Evolutionary conservation across 1,139 yeast genomes (phyloP).

Genomic region (Lodderomyces orthopsilosis): DNA sequence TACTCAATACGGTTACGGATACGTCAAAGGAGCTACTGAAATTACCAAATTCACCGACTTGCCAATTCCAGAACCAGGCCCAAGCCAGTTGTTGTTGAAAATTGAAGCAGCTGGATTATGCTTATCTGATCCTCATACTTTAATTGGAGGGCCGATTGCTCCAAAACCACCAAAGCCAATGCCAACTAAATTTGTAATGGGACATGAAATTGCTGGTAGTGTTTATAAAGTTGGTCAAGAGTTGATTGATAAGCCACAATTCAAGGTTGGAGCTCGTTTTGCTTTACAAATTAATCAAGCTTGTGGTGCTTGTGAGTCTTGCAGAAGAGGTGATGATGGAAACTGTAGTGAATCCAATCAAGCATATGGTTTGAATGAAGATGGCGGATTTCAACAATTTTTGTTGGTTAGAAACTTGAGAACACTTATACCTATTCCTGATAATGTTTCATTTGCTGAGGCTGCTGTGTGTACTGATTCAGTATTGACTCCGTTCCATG

Average conservation of each 20-base stretch:
- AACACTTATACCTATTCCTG: constrained; percentile 45
- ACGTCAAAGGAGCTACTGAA: constrained; percentile 18
- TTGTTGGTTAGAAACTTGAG: constrained; percentile 35
- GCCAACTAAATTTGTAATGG: constrained; percentile 44
- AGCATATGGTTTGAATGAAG: constrained; percentile 43
- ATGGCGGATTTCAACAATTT: constrained; percentile 54
- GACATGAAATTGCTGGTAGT: constrained; percentile 57
- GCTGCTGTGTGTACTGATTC: constrained; percentile 54
- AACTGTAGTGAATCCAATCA: constrained; percentile 24
- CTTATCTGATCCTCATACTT: constrained; percentile 48
- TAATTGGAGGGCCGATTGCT: constrained; percentile 24
- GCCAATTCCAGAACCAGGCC: constrained; percentile 39
- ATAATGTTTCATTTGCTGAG: constrained; percentile 39
- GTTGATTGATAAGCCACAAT: constrained; percentile 25
- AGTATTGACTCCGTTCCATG: constrained; percentile 52
- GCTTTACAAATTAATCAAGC: constrained; percentile 36
- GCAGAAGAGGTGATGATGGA: constrained; percentile 45
- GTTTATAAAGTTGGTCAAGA: constrained; percentile 40
- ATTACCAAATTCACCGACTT: constrained; percentile 24
- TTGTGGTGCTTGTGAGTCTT: constrained; percentile 44
- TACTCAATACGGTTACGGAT: constrained; percentile 25
- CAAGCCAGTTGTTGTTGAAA: constrained; percentile 40
- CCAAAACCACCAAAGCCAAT: constrained; percentile 17
- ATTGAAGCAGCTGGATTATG: constrained; percentile 55
- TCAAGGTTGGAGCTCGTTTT: constrained; percentile 34